Evolutionary conservation across 1,284 basidiomycete species (phyloP).

Genomic region (Tilletia caries): DNA sequence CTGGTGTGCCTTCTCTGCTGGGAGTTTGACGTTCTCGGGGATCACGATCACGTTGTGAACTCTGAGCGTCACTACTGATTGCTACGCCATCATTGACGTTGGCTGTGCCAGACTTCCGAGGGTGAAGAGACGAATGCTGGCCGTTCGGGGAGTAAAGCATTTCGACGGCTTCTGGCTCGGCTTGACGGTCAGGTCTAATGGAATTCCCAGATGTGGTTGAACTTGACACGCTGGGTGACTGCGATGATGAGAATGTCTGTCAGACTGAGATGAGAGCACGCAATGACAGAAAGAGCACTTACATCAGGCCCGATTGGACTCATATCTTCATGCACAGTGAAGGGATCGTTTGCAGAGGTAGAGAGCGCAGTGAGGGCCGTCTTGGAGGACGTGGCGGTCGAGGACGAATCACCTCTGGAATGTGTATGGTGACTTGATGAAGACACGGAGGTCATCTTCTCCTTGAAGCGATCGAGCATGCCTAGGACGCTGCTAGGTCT

Average conservation of each 20-base stretch:
- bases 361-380: constrained; percentile 19
- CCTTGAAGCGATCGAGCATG: constrained; percentile 40
- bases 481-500: constrained; percentile 43
- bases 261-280: no score
- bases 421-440: constrained; percentile 24
- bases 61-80: constrained; percentile 14
- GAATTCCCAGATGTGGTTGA: background rate
- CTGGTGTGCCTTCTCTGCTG: background rate
- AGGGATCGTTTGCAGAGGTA: background rate
- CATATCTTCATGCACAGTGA: constrained; percentile 3
- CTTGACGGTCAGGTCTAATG: background rate
- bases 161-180: constrained; percentile 2
- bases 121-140: no score
- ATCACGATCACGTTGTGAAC: background rate
- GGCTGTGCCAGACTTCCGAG: no score
- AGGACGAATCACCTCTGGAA: constrained; percentile 19
- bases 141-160: background rate
- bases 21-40: no score
- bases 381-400: constrained; percentile 20
- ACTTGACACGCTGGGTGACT: background rate
- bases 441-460: constrained; percentile 21
- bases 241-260: background rate
- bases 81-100: background rate
- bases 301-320: constrained; percentile 23
- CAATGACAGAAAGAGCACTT: background rate